A percentile compares a stretch with the other conserved stretches of the same genome.
These are phyloP conservation scores for Cucurbita moschata DNA, from an alignment of 306 rosid genomes.

Conservation along the genomic window DNA sequence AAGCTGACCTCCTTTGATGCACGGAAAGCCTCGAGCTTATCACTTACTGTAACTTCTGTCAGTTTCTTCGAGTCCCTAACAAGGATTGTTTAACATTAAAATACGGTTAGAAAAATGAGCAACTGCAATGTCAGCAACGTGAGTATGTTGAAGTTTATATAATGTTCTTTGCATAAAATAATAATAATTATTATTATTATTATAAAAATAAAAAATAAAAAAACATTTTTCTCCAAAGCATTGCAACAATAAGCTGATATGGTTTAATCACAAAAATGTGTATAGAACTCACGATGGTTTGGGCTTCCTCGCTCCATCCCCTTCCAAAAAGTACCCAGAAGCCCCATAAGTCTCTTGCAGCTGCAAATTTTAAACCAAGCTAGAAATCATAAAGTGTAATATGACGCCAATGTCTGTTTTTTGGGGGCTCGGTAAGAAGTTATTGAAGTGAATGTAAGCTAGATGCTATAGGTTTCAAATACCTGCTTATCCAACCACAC, in stretches of 20 bases:
- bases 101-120: neutral
- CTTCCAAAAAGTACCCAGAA: conserved; percentile 75
- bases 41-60: conserved; percentile 86
- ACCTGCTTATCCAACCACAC: conserved; percentile 90
- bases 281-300: conserved; percentile 32
- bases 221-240: neutral
- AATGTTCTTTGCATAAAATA: neutral
- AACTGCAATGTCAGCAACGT: neutral
- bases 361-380: conserved; percentile 38
- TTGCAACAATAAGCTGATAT: neutral
- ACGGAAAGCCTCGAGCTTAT: conserved; percentile 81
- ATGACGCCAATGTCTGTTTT: neutral
- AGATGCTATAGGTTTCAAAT: conserved; percentile 2
- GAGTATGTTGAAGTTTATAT: neutral
- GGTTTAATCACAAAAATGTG: neutral
- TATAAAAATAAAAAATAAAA: neutral
- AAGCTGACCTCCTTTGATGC: conserved; percentile 80
- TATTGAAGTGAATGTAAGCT: neutral
- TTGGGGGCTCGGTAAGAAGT: neutral
- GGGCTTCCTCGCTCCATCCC: conserved; percentile 27
- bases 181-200: no score
- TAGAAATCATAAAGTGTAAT: conserved; percentile 14
- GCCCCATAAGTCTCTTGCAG: conserved; percentile 84
- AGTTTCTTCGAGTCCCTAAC: conserved; percentile 59
- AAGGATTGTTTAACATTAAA: neutral